phyloP scores from a whole-genome alignment of 2,329 filamentous ascomycete genomes.

The Leptosphaerulina australis region DNA sequence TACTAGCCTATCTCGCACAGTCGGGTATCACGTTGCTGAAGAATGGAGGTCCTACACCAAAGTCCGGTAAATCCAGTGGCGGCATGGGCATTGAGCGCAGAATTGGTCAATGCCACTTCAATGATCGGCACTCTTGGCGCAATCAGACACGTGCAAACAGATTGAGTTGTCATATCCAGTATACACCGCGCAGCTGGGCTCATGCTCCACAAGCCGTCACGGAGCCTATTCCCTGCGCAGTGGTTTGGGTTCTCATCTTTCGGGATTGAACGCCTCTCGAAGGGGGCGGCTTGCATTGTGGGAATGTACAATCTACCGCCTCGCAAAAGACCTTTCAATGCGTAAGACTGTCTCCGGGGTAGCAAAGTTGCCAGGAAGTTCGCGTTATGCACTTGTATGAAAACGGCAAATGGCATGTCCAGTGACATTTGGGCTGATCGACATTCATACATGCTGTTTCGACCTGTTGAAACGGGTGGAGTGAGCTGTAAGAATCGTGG shows the following conservation, averaged over 20 bases:
- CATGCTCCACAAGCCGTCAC: neutral
- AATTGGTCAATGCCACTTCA: neutral
- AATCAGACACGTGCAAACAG: neutral
- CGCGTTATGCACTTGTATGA: conserved; percentile 22
- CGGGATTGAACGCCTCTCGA: neutral
- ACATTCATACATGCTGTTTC: conserved; percentile 16
- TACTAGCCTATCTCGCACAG: too few relatives aligned
- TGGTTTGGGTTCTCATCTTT: conserved; percentile 11
- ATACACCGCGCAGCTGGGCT: conserved; percentile 10
- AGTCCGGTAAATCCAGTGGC: neutral
- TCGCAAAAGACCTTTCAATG: neutral
- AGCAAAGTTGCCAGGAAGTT: neutral
- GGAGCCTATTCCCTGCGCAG: neutral
- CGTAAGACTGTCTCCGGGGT: neutral
- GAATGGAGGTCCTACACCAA: neutral
- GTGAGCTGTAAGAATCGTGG: neutral
- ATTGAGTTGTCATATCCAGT: neutral
- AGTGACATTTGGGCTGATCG: conserved; percentile 3
- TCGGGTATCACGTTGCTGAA: neutral
- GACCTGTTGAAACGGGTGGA: conserved; percentile 13
- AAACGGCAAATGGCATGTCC: conserved; percentile 32
- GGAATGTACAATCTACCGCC: neutral
- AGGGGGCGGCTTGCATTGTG: neutral
- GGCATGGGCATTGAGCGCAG: neutral
- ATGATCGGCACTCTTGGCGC: neutral